Evolutionary conservation across 1,284 basidiomycete genomes (phyloP).

Genomic region (Ceratobasidium papillatum): DNA sequence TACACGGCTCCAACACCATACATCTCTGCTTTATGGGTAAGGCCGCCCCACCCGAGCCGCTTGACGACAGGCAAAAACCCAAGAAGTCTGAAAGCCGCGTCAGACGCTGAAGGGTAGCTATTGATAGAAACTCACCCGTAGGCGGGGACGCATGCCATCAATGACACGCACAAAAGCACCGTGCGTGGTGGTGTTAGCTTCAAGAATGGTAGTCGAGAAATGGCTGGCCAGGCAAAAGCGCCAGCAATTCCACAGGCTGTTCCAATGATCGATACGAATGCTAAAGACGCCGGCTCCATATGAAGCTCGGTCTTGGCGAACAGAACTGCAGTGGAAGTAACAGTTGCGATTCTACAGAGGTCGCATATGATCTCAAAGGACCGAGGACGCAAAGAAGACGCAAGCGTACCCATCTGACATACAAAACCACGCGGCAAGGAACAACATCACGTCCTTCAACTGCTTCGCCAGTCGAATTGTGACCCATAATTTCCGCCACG

Average conservation of each 20-base stretch:
- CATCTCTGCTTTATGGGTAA: constrained; percentile 85
- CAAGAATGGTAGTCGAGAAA: constrained; percentile 59
- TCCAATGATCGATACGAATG: constrained; percentile 74
- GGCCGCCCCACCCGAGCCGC: constrained; percentile 61
- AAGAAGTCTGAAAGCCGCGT: constrained; percentile 51
- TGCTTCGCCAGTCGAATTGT: constrained; percentile 56
- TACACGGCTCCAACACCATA: constrained; percentile 63
- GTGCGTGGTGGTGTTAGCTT: constrained; percentile 35
- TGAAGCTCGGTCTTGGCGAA: constrained; percentile 83
- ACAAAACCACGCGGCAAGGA: constrained; percentile 90
- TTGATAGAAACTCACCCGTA: constrained; percentile 14
- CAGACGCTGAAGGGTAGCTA: background rate
- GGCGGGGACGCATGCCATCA: constrained; percentile 34
- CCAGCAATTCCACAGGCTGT: constrained; percentile 77
- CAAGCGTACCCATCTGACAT: constrained; percentile 78
- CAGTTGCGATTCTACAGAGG: constrained; percentile 74
- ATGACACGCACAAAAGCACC: constrained; percentile 24
- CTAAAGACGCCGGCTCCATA: constrained; percentile 74
- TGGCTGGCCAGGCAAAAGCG: constrained; percentile 71
- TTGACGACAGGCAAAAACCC: constrained; percentile 71
- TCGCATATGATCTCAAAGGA: background rate
- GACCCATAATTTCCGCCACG: constrained; percentile 71
- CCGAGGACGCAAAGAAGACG: background rate
- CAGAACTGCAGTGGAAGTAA: constrained; percentile 82
- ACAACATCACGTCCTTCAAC: constrained; percentile 84